Conservation (phyloP, 1,284 basidiomycete genomes). For the Somion occarium region DNA sequence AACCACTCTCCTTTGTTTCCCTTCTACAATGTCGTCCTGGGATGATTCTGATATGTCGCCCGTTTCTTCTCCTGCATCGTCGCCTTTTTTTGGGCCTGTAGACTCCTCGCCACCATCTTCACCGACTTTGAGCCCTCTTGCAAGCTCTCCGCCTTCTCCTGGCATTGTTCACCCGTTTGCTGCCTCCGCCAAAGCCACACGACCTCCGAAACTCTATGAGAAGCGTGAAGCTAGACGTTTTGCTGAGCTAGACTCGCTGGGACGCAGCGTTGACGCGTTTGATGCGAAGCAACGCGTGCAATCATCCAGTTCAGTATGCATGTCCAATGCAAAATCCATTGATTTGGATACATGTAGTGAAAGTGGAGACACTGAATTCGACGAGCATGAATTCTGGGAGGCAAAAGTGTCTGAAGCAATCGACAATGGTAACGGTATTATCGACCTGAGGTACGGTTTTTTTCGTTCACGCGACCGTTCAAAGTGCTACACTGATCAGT, state of each 20-base stretch:
- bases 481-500: background rate
- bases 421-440: conserved; percentile 16
- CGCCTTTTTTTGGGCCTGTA: conserved; percentile 14
- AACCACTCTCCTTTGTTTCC: too few species aligned
- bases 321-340: background rate
- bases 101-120: conserved; percentile 22
- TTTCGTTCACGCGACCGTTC: background rate
- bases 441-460: conserved; percentile 17
- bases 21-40: background rate
- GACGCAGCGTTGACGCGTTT: conserved; percentile 1
- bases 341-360: background rate
- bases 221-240: conserved; percentile 7
- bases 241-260: conserved; percentile 3
- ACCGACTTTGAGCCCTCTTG: conserved; percentile 11
- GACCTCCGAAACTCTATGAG: conserved; percentile 21
- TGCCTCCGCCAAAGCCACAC: conserved; percentile 23
- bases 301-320: background rate
- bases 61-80: conserved; percentile 18
- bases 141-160: conserved; percentile 21
- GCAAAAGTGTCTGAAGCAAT: conserved; percentile 17
- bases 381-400: conserved; percentile 19
- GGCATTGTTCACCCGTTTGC: conserved; percentile 23
- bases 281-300: background rate
- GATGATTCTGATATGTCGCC: conserved; percentile 1
- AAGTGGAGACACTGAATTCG: conserved; percentile 1